phyloP scores from a whole-genome alignment of 2,329 filamentous ascomycete genomes.

The Cercospora nicotianae region DNA sequence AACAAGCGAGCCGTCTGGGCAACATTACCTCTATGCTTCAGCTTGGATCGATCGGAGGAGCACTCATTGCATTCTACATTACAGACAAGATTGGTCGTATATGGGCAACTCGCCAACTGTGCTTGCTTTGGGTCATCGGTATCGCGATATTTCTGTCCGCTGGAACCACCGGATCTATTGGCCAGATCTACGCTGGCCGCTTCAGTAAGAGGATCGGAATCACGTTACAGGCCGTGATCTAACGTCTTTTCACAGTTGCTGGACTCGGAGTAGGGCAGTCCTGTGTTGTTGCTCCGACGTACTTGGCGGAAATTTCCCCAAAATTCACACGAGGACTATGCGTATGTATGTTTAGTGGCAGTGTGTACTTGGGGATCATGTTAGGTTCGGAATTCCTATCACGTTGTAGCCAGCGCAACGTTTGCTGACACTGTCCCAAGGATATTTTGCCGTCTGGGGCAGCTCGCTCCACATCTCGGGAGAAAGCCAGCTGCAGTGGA shows the following conservation, averaged over 20 bases:
- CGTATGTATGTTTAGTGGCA: conserved; percentile 67
- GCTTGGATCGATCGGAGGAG: conserved; percentile 71
- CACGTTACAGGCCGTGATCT: not conserved
- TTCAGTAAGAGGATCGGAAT: conserved; percentile 29
- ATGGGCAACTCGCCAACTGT: conserved; percentile 35
- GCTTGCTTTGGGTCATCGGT: conserved; percentile 33
- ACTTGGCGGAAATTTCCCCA: conserved; percentile 55
- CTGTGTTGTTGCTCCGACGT: conserved; percentile 59
- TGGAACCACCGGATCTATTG: conserved; percentile 36
- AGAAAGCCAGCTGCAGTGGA: conserved; percentile 47
- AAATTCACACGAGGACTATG: conserved; percentile 58
- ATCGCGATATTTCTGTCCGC: conserved; percentile 50
- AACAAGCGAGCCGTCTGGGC: conserved; percentile 60
- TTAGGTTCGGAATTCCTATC: conserved; percentile 40
- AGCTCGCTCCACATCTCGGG: conserved; percentile 54
- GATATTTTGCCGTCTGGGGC: conserved; percentile 68
- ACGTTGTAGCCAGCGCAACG: not conserved
- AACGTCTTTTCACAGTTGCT: conserved; percentile 32
- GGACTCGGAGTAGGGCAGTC: conserved; percentile 51
- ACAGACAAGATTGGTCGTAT: conserved; percentile 37
- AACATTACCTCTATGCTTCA: conserved; percentile 83
- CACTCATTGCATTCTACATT: conserved; percentile 55
- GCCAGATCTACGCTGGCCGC: conserved; percentile 42
- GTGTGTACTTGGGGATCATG: conserved; percentile 74
- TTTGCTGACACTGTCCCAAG: conserved; percentile 35